Base-by-base conservation (phyloP, 2,329 filamentous ascomycete genomes). In the Acrodontium crateriforme region DNA sequence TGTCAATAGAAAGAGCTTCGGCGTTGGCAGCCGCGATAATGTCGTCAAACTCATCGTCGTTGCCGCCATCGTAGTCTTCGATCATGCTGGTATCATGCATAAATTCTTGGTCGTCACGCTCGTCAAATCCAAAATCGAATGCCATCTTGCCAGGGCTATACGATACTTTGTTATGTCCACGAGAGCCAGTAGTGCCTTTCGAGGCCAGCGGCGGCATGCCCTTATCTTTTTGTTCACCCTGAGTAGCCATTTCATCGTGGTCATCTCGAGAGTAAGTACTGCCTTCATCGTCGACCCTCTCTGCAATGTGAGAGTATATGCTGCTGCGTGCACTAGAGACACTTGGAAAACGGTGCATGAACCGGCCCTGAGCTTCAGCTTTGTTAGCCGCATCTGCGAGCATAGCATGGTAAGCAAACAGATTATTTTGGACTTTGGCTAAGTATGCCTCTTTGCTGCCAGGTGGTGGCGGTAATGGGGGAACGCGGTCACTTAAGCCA, bases 1-100 rank as follows among this genome's bases (percentile, higher is more conserved):
- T 77, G 46, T 98, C 89, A 41, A 83, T 85, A 24, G 89, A 87
- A 6, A 98, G 64, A 1, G 80, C 89, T 50, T 89, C 85, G 1
- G 87, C 85, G 43, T 98, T 98, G 4, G 89, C 89, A 32, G 84
- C 89, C 0, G 85, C 87, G 35, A 98, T 91, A 42, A 95, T 89
- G 17, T 75, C 74, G 43, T 94, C 85, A 24, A 47, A 52, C 18
- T 58, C 55, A 25, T 55, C 56, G 14, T 60, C 54, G 31, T 82
- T 80, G 20, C 50, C 53, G 39, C 77, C 70, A 34, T 75, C 71
- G 29, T 64, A 61, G 29, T 64, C 60, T 53, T 44, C 14, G 45
- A 27, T 7, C 48, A 50, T 25, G 51, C 48, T 2, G 54, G 54
- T 28, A 42, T 43, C 35, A 22, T 45, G 33, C 8, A 20, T n/a